A percentile compares a stretch with the other conserved stretches of the same genome.
Evolutionary conservation across 2,329 filamentous ascomycete genomes (phyloP).

Genomic region (Paecilomyces sp.): DNA sequence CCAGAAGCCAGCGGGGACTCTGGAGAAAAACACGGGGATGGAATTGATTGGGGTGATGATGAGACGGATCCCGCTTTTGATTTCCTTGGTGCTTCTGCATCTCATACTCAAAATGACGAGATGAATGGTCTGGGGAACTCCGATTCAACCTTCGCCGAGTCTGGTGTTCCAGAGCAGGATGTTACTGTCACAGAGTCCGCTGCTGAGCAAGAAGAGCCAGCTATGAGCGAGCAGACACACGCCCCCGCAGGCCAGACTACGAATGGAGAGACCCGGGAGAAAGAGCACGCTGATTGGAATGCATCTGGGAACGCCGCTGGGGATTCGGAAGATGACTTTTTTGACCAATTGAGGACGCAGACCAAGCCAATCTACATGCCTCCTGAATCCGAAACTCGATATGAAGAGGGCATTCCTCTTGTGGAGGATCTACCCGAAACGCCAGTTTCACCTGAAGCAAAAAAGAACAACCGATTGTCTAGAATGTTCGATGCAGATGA

Average conservation of each 20-base stretch:
- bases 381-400: constrained; percentile 50
- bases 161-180: neutral
- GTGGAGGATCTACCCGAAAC: constrained; percentile 34
- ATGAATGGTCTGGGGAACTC: constrained; percentile 10
- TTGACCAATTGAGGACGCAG: constrained; percentile 43
- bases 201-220: neutral
- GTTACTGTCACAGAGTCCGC: neutral
- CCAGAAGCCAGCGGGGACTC: neutral
- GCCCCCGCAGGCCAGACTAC: neutral
- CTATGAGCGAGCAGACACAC: neutral
- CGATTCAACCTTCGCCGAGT: constrained; percentile 7
- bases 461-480: constrained; percentile 17
- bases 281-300: constrained; percentile 36
- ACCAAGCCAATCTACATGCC: constrained; percentile 31
- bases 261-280: constrained; percentile 8
- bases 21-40: neutral
- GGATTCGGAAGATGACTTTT: constrained; percentile 53
- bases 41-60: neutral
- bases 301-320: constrained; percentile 42
- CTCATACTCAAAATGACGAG: constrained; percentile 8
- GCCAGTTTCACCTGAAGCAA: constrained; percentile 16
- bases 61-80: constrained; percentile 2
- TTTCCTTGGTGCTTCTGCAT: neutral
- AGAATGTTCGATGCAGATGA: constrained; percentile 32
- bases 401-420: constrained; percentile 63